Percentiles rank a stretch among this genome's conserved stretches.
These are phyloP conservation scores for Inga leiocalycina DNA, from an alignment of 306 rosid species.

Conservation along the genomic window DNA sequence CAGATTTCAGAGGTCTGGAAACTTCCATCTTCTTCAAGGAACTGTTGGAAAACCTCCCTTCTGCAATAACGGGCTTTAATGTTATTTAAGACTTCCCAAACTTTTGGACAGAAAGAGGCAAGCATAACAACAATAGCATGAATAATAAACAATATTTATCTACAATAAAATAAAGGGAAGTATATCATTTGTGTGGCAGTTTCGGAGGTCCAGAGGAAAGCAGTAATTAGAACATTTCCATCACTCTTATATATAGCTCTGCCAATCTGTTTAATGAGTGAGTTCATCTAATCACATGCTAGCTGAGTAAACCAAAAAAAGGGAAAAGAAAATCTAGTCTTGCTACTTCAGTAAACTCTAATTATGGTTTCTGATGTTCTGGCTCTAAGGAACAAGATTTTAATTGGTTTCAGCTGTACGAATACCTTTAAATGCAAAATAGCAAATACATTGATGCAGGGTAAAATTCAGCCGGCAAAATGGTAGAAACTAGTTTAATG, in stretches of 20 bases:
- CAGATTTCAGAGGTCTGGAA: conserved; percentile 45
- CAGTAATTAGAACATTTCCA: conserved; percentile 7
- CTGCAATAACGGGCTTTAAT: conserved; percentile 53
- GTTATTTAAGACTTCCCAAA: conserved; percentile 34
- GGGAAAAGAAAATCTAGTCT: conserved; percentile 20
- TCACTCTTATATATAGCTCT: conserved; percentile 4
- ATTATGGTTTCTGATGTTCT: background rate
- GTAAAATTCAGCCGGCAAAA: conserved; percentile 12
- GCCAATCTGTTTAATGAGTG: background rate
- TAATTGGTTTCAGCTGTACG: background rate
- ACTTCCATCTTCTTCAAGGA: conserved; percentile 67
- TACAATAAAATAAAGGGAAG: conserved; percentile 19
- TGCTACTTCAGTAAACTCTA: conserved; percentile 11
- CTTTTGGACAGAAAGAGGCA: conserved; percentile 16
- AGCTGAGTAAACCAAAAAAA: background rate
- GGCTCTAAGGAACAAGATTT: background rate
- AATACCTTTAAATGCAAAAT: conserved; percentile 1
- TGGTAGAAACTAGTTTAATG: background rate
- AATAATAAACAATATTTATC: conserved; percentile 19
- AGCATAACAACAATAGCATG: conserved; percentile 17
- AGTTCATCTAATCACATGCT: conserved; percentile 20
- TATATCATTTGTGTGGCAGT: background rate
- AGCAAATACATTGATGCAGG: background rate
- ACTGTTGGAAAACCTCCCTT: conserved; percentile 47
- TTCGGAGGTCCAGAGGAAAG: conserved; percentile 20